phyloP scores from a whole-genome alignment of 371 early-diverging fungal genomes.

The Umbelopsis sp. region DNA sequence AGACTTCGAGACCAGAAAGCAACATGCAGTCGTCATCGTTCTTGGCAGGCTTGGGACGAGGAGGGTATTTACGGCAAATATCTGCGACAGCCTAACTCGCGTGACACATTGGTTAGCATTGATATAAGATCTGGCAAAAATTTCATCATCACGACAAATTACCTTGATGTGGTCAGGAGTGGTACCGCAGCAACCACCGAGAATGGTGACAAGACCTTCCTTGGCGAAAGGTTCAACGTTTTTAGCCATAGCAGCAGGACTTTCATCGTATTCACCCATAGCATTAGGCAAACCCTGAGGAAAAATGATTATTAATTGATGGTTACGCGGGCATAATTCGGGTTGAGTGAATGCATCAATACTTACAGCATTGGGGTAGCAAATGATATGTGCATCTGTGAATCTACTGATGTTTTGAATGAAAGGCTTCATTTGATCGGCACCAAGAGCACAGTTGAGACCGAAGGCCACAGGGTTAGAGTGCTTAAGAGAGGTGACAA shows the following conservation, averaged over 20 bases:
- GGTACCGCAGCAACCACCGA: constrained; percentile 97
- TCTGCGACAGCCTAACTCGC: constrained; percentile 74
- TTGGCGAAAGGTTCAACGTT: constrained; percentile 84
- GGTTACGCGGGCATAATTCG: not conserved
- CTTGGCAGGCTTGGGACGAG: constrained; percentile 70
- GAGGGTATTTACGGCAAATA: constrained; percentile 69
- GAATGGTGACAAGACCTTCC: constrained; percentile 89
- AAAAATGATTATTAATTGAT: constrained; percentile 19
- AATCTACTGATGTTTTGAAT: constrained; percentile 85
- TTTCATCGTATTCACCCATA: constrained; percentile 90
- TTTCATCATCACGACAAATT: not conserved
- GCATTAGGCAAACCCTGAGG: constrained; percentile 79
- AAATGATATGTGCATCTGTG: constrained; percentile 81
- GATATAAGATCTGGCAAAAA: no score
- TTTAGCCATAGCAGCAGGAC: constrained; percentile 83
- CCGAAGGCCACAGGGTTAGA: constrained; percentile 89
- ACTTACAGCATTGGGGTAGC: constrained; percentile 92
- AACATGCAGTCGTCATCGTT: constrained; percentile 69
- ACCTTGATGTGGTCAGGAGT: constrained; percentile 90
- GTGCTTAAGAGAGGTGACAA: constrained; percentile 82
- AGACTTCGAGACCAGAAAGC: constrained; percentile 85
- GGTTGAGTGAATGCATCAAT: not conserved
- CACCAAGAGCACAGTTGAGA: constrained; percentile 94
- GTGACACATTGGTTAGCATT: not conserved
- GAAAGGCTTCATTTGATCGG: constrained; percentile 94